Evolutionary conservation across 1,139 yeast species (phyloP), one percentile per base, ranked within the genome.

Genomic region (Hemisphaericaspora xylofermentans): DNA sequence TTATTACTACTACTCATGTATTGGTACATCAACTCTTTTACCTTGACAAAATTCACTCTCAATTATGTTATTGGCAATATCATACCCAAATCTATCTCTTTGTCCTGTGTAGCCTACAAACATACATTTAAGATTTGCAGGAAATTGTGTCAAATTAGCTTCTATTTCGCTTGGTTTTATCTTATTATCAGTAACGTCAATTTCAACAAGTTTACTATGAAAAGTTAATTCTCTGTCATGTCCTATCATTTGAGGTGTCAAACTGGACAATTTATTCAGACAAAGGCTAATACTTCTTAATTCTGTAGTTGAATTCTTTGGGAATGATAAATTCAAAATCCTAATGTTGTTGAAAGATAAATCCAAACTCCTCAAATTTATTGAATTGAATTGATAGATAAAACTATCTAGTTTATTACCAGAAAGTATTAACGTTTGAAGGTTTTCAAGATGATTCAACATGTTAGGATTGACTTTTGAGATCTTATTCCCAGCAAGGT

Each of bases 1-100:
- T 29, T 31, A 13, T 16, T 24, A n/a, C n/a, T 14, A 14, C 18
- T 18, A 31, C 19, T n/a, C 34, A 26, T 26, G 29, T 5, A 36
- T 33, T 18, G 46, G 47, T 12, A 36, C 39, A 24, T 50, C 62
- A 6, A 57, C 48, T 31, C 55, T 42, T 40, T 59, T 59, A 6
- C 57, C 58, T 3, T 24, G 24, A 40, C 56, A 57, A 21, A 49
- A 30, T 2, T 42, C 38, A 35, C 42, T 36, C 4, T 42, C 29
- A 19, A 54, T 37, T 14, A 57, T 43, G 38, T 57, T 58, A 14
- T 43, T 43, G 12, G 54, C 58, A 15, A 58, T 55, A 24, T 55
- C 60, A 39, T 57, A 57, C 12, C 62, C 64, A 42, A 54, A 57
- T 17, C 45, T 41, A 42, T 59, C 63, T 36, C 57, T 57, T 12